Conservation (phyloP, 2,329 filamentous ascomycete species). For the Colletotrichum aenigma region DNA sequence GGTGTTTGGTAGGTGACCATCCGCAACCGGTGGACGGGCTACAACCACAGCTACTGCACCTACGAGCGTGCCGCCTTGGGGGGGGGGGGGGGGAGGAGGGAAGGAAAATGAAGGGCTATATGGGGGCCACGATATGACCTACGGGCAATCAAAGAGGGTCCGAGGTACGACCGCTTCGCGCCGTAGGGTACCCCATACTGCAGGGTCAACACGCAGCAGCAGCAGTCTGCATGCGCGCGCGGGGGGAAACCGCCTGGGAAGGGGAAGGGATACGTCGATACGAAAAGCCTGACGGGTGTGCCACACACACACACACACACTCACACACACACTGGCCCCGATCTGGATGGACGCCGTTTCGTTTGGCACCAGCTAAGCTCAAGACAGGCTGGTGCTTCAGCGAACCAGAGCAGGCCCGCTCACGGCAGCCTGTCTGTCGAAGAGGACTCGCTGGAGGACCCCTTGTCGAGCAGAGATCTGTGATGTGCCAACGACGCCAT, state of each 20-base stretch:
- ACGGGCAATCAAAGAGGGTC: constrained; percentile 31
- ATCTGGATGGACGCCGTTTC: constrained; percentile 19
- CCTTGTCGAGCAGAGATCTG: constrained; percentile 3
- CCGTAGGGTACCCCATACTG: constrained; percentile 3
- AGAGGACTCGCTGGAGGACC: background rate
- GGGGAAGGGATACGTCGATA: constrained; percentile 3
- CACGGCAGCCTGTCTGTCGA: background rate
- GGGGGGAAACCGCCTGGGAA: background rate
- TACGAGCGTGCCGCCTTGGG: background rate
- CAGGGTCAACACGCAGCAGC: constrained; percentile 8
- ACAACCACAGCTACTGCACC: background rate
- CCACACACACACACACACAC: background rate
- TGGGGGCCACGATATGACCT: constrained; percentile 22
- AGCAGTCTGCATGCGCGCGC: background rate
- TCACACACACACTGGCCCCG: background rate
- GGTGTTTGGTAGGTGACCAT: background rate
- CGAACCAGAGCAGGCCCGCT: background rate
- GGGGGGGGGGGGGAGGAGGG: background rate
- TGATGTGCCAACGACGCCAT: background rate
- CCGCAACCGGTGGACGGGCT: background rate
- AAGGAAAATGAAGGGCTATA: background rate
- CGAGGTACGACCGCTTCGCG: constrained; percentile 33
- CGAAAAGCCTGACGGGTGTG: background rate
- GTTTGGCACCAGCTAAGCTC: background rate
- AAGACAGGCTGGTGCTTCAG: background rate